Evolutionary conservation across 2,329 filamentous ascomycete species (phyloP).

Genomic region (Chrysoporthe deuterocubensis): DNA sequence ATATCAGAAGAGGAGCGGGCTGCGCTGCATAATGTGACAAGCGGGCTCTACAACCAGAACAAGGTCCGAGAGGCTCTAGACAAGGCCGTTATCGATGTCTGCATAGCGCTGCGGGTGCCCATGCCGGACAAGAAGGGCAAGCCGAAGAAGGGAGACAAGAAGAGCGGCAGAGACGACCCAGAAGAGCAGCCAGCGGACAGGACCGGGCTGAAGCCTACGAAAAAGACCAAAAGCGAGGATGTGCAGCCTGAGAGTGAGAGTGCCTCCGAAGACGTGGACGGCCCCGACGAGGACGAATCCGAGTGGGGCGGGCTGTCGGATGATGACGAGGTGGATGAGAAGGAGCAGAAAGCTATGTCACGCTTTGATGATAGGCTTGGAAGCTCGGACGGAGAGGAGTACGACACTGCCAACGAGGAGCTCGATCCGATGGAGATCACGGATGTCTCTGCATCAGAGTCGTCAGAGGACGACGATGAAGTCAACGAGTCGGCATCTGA

Average conservation of each 20-base stretch:
- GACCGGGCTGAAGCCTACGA: conserved; percentile 29
- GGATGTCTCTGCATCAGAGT: conserved; percentile 31
- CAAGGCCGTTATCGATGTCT: conserved; percentile 54
- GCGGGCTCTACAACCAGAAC: conserved; percentile 57
- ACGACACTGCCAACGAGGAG: conserved; percentile 29
- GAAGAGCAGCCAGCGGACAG: conserved; percentile 36
- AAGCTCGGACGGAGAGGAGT: conserved; percentile 28
- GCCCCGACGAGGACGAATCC: conserved; percentile 41
- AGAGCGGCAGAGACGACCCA: conserved; percentile 36
- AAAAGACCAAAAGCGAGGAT: conserved; percentile 32
- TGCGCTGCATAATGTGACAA: conserved; percentile 63
- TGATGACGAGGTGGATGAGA: conserved; percentile 39
- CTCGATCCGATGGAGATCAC: conserved; percentile 29
- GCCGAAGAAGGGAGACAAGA: conserved; percentile 37
- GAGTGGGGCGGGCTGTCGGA: conserved; percentile 36
- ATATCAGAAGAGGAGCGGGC: conserved; percentile 55
- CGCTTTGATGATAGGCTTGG: conserved; percentile 25
- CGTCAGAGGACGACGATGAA: conserved; percentile 27
- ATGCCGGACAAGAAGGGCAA: conserved; percentile 50
- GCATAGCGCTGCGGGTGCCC: conserved; percentile 51
- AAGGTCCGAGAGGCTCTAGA: conserved; percentile 55
- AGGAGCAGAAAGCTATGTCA: conserved; percentile 40
- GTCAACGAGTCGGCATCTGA: conserved; percentile 34
- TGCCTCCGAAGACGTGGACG: conserved; percentile 33
- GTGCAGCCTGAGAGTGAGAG: conserved; percentile 32